Evolutionary conservation across 1,284 basidiomycete species (phyloP).

Genomic region (Puccinia polysora): DNA sequence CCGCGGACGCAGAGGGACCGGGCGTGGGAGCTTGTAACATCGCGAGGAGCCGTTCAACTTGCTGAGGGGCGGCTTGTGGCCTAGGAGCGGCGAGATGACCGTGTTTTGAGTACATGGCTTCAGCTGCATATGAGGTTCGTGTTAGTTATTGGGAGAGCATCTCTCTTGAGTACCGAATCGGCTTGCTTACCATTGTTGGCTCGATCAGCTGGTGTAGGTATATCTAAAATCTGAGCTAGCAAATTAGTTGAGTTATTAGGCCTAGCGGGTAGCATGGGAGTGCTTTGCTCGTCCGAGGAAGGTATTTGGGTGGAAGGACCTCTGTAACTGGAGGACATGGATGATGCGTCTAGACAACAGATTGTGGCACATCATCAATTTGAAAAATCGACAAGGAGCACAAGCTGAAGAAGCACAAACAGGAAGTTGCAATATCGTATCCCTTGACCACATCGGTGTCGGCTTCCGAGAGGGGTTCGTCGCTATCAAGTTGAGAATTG

Average conservation of each 20-base stretch:
- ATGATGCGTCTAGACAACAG: conserved; percentile 27
- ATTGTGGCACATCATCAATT: neutral
- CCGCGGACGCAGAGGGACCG: neutral
- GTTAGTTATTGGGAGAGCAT: neutral
- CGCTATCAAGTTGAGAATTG: neutral
- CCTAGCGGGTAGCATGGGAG: neutral
- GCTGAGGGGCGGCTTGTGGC: conserved; percentile 29
- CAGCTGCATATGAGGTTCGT: neutral
- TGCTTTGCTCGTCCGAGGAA: conserved; percentile 2
- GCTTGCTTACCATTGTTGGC: neutral
- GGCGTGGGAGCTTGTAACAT: conserved; percentile 39
- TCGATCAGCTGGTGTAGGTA: neutral
- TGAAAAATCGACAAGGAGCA: neutral
- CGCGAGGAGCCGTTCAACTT: conserved; percentile 31
- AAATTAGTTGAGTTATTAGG: neutral
- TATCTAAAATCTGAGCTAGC: neutral
- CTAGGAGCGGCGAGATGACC: conserved; percentile 41
- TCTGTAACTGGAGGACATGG: conserved; percentile 28
- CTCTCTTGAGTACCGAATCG: neutral
- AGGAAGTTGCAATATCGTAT: conserved; percentile 31
- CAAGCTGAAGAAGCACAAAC: conserved; percentile 8
- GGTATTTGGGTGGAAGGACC: conserved; percentile 19
- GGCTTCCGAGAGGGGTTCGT: conserved; percentile 17
- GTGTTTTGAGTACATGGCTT: conserved; percentile 27
- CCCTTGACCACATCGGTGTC: conserved; percentile 35